Percentiles rank a stretch among this genome's conserved stretches.
phyloP scores from a whole-genome alignment of 192 early-diverging fungal species.

The Coemansia sp. region DNA sequence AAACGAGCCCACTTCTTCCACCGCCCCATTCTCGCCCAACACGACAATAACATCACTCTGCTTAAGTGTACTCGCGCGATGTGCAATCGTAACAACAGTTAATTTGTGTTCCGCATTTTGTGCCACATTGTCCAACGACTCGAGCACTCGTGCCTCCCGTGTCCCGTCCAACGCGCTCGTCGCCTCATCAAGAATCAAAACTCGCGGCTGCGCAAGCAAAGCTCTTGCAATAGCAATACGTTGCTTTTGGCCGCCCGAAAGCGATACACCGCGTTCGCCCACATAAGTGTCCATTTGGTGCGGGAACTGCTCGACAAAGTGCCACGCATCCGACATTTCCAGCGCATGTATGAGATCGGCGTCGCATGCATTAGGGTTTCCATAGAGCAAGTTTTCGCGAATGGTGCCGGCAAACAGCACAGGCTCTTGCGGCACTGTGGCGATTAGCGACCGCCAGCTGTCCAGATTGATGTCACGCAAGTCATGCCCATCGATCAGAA shows the following conservation, averaged over 20 bases:
- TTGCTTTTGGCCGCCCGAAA: constrained; percentile 66
- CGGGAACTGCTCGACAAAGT: constrained; percentile 73
- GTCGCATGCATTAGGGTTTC: constrained; percentile 62
- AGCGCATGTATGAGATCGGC: constrained; percentile 62
- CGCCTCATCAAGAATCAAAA: constrained; percentile 77
- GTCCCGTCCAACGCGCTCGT: constrained; percentile 75
- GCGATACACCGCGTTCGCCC: constrained; percentile 69
- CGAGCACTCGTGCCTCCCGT: constrained; percentile 63
- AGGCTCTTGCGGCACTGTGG: constrained; percentile 72
- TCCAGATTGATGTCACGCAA: constrained; percentile 56
- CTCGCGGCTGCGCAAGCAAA: constrained; percentile 69
- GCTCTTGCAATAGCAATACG: constrained; percentile 75
- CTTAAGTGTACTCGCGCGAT: constrained; percentile 77
- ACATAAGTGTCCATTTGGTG: constrained; percentile 86
- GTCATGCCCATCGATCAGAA: constrained; percentile 60
- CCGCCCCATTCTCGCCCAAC: constrained; percentile 57
- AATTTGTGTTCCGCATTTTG: constrained; percentile 25
- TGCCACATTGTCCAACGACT: constrained; percentile 55
- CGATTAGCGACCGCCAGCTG: constrained; percentile 62
- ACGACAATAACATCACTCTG: constrained; percentile 68
- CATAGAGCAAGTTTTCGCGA: constrained; percentile 69
- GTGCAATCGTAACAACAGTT: constrained; percentile 74
- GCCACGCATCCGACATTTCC: constrained; percentile 40
- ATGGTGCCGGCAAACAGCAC: constrained; percentile 67
- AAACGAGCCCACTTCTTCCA: constrained; percentile 70